These are phyloP conservation scores for Enterocytospora artemiae DNA, from an alignment of 371 early-diverging fungal genomes.

Conservation along the genomic window DNA sequence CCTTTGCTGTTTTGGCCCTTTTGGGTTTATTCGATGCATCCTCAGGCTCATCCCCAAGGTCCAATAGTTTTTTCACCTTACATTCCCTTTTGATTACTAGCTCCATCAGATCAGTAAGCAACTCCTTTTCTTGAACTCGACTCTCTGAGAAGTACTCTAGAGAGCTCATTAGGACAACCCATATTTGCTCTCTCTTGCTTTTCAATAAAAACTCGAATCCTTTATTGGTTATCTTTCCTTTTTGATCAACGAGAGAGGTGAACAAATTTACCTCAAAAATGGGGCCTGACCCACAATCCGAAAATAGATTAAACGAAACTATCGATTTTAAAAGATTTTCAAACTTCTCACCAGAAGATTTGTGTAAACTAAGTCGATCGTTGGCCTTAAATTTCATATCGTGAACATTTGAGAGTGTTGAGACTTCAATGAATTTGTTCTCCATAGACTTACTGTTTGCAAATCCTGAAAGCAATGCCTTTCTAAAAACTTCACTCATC, in stretches of 20 bases:
- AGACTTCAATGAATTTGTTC: not conserved
- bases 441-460: slow-evolving; percentile 7
- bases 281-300: not conserved
- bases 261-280: slow-evolving; percentile 8
- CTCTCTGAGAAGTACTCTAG: slow-evolving; percentile 29
- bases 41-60: too few relatives aligned
- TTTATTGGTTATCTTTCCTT: slow-evolving; percentile 52
- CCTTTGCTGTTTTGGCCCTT: too few relatives aligned
- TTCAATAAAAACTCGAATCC: slow-evolving; percentile 58
- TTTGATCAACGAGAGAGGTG: slow-evolving; percentile 32
- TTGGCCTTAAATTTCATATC: not conserved
- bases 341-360: not conserved
- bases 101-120: slow-evolving; percentile 20
- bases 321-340: not conserved
- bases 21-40: too few relatives aligned
- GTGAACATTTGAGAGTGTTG: not conserved
- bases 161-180: slow-evolving; percentile 48
- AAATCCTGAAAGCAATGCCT: slow-evolving; percentile 33
- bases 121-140: not conserved
- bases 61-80: too few relatives aligned
- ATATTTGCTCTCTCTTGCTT: slow-evolving; percentile 51
- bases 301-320: not conserved
- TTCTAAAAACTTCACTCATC: slow-evolving; percentile 26
- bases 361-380: not conserved
- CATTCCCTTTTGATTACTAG: not conserved